Percentiles rank a stretch among this genome's conserved stretches.
phyloP scores from a whole-genome alignment of 805 yeast species.

The Candida ovalis region DNA sequence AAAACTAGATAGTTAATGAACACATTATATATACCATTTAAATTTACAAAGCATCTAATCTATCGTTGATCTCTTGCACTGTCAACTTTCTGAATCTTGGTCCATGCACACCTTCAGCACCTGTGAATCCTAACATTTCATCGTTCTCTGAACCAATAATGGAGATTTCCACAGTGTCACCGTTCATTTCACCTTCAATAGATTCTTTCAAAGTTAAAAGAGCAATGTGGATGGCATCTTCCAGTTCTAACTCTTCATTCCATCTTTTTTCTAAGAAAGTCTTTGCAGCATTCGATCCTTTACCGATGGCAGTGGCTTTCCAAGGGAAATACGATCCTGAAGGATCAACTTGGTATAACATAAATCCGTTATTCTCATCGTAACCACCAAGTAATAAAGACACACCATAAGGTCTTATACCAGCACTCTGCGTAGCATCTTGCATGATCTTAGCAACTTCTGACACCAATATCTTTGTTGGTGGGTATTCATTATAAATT shows the following conservation, averaged over 20 bases:
- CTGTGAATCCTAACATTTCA: constrained; percentile 77
- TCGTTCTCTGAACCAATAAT: constrained; percentile 82
- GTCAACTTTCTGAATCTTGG: constrained; percentile 85
- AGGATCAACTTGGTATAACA: constrained; percentile 95
- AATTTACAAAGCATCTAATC: constrained; percentile 78
- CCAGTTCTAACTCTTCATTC: constrained; percentile 95
- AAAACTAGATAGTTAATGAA: neutral
- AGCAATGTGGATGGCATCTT: constrained; percentile 97
- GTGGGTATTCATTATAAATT: constrained; percentile 94
- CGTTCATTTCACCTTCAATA: constrained; percentile 96
- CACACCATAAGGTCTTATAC: constrained; percentile 98
- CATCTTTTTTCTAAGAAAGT: constrained; percentile 96
- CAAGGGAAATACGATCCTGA: constrained; percentile 97
- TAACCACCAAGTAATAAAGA: constrained; percentile 91
- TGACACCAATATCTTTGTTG: constrained; percentile 87
- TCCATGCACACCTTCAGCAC: constrained; percentile 72
- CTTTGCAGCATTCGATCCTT: constrained; percentile 93
- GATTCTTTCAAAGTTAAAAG: constrained; percentile 90
- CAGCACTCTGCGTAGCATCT: constrained; percentile 98
- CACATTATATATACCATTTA: neutral
- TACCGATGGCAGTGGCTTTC: constrained; percentile 99
- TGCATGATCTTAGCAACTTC: constrained; percentile 97
- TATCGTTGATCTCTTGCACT: constrained; percentile 91
- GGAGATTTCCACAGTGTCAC: constrained; percentile 91
- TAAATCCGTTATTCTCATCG: constrained; percentile 67